phyloP scores from a whole-genome alignment of 257 asterid genomes.

The Ocimum tenuiflorum region DNA sequence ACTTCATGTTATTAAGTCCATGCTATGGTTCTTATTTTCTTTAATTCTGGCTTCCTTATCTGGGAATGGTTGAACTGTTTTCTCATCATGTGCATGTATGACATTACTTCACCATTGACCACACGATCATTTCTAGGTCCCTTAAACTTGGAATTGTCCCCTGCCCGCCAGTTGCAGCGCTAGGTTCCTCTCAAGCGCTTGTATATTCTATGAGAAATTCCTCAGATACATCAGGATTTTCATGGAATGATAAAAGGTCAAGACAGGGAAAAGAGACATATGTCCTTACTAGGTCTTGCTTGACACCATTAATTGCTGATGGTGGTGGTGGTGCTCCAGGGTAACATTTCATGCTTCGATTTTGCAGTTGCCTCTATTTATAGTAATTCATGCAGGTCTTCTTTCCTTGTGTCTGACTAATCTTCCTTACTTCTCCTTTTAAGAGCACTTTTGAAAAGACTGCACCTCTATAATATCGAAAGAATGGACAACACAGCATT shows the following conservation, averaged over 20 bases:
- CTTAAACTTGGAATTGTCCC: conserved; percentile 73
- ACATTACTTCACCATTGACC: conserved; percentile 16
- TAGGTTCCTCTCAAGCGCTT: conserved; percentile 34
- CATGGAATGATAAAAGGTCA: conserved; percentile 62
- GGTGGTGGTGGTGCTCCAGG: conserved; percentile 63
- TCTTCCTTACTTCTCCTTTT: background rate
- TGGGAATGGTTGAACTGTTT: conserved; percentile 3
- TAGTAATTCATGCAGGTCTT: background rate
- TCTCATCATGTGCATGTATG: background rate
- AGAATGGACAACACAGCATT: conserved; percentile 61
- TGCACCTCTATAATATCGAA: conserved; percentile 79
- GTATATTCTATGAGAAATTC: conserved; percentile 52
- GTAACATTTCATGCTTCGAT: conserved; percentile 33
- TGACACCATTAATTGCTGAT: conserved; percentile 60
- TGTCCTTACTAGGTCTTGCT: conserved; percentile 66
- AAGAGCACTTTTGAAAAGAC: conserved; percentile 57
- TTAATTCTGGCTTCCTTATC: background rate
- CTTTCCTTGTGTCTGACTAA: background rate
- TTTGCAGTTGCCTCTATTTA: background rate
- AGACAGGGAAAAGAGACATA: conserved; percentile 64
- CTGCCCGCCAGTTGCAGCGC: conserved; percentile 16
- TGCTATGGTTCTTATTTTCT: background rate
- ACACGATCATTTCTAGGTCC: conserved; percentile 39
- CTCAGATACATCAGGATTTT: conserved; percentile 52
- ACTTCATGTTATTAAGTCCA: background rate